A percentile compares a stretch with the other conserved stretches of the same genome.
These are phyloP conservation scores for Cercospora canescens DNA, from an alignment of 2,329 filamentous ascomycete genomes.

Conservation along the genomic window DNA sequence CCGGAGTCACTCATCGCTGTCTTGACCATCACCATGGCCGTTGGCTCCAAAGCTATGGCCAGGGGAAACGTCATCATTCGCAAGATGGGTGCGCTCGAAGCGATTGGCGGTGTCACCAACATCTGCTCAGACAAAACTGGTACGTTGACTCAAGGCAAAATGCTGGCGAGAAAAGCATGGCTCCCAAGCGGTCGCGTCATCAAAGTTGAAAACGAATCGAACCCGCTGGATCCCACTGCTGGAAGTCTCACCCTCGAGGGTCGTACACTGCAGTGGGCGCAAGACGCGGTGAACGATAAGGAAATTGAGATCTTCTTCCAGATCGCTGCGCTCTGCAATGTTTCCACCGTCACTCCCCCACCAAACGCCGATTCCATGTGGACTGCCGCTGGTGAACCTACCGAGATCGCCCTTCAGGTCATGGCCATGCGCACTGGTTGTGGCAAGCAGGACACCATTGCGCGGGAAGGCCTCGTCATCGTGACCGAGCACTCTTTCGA, in stretches of 20 bases:
- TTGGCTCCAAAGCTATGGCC: constrained; percentile 63
- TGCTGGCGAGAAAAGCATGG: constrained; percentile 63
- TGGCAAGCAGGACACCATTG: constrained; percentile 27
- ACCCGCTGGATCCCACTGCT: constrained; percentile 56
- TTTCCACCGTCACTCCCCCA: constrained; percentile 56
- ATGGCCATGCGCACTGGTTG: constrained; percentile 63
- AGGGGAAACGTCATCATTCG: constrained; percentile 64
- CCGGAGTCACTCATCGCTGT: constrained; percentile 62
- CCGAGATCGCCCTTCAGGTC: constrained; percentile 72
- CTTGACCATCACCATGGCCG: constrained; percentile 66
- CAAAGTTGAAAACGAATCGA: constrained; percentile 55
- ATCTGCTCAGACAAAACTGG: constrained; percentile 72
- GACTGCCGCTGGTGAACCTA: constrained; percentile 65
- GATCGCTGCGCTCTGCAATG: constrained; percentile 63
- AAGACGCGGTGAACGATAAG: constrained; percentile 48
- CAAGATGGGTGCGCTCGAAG: constrained; percentile 64
- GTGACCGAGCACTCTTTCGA: constrained; percentile 37
- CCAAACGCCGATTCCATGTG: constrained; percentile 54
- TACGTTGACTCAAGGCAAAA: constrained; percentile 56
- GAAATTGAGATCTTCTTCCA: constrained; percentile 55
- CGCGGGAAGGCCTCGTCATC: constrained; percentile 19
- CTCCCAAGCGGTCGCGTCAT: constrained; percentile 60
- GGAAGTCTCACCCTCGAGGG: constrained; percentile 20
- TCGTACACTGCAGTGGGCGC: constrained; percentile 11
- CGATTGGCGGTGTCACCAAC: constrained; percentile 64